phyloP scores from a whole-genome alignment of 2,329 filamentous ascomycete species.

The Penicillium sumatraense region DNA sequence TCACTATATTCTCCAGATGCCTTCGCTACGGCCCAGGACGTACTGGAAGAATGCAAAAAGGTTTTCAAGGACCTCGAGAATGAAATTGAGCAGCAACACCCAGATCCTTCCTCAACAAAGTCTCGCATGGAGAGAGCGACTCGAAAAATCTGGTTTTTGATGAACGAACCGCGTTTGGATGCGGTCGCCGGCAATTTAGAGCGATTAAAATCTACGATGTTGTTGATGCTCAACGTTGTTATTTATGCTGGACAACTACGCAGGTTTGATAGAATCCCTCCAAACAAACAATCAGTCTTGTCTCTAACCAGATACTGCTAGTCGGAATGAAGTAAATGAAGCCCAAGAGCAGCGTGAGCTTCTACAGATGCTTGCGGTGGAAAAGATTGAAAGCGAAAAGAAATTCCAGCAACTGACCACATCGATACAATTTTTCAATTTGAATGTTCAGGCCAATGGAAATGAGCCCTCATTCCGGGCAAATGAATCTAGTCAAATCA shows the following conservation, averaged over 20 bases:
- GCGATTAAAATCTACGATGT: slow-evolving; percentile 5
- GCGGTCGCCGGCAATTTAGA: slow-evolving; percentile 1
- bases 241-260: slow-evolving; percentile 4
- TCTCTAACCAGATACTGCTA: not conserved
- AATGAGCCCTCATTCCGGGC: not conserved
- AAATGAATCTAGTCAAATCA: not conserved
- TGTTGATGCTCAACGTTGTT: slow-evolving; percentile 8
- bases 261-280: not conserved
- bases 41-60: not conserved
- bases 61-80: not conserved
- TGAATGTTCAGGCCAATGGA: not conserved
- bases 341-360: not conserved
- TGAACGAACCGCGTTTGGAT: slow-evolving; percentile 3
- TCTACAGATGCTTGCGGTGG: not conserved
- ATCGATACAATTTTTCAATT: not conserved
- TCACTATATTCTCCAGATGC: slow-evolving; percentile 1
- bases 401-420: not conserved
- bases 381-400: not conserved
- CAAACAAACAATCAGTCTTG: no score
- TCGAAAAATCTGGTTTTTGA: not conserved
- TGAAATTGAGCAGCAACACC: not conserved
- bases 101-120: not conserved
- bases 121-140: not conserved
- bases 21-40: slow-evolving; percentile 2
- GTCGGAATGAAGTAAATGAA: not conserved